Conservation (phyloP, 2,329 filamentous ascomycete species). For the Calonectria pseudoreteaudii region DNA sequence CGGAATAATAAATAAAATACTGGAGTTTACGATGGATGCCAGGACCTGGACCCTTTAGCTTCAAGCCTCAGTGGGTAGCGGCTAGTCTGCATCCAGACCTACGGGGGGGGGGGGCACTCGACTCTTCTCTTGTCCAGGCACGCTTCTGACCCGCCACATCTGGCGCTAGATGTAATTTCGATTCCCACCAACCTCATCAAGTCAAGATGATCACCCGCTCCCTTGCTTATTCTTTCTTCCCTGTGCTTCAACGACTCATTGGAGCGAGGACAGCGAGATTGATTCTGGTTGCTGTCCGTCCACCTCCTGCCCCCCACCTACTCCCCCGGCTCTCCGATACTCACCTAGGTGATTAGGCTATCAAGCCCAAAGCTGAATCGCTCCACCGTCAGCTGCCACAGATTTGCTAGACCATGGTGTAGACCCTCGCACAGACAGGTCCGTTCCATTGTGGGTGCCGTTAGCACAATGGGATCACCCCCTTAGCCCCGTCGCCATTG, state of each 20-base stretch:
- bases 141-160: background rate
- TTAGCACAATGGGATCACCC: background rate
- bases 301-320: background rate
- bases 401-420: background rate
- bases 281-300: background rate
- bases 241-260: background rate
- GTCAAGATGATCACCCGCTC: background rate
- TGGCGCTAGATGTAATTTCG: background rate
- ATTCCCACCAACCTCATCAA: background rate
- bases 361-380: background rate
- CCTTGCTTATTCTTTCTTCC: background rate
- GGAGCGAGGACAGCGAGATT: background rate
- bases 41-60: constrained; percentile 1
- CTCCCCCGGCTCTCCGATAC: background rate
- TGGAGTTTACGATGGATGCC: background rate
- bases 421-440: background rate
- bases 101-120: background rate
- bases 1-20: background rate
- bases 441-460: background rate
- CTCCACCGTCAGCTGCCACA: background rate
- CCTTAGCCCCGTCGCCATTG: background rate
- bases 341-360: background rate
- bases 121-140: background rate
- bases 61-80: background rate
- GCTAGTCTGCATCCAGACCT: background rate